Percentiles rank a stretch among this genome's conserved stretches.
phyloP scores from a whole-genome alignment of 331 rosid genomes.

The Malus hybrid region DNA sequence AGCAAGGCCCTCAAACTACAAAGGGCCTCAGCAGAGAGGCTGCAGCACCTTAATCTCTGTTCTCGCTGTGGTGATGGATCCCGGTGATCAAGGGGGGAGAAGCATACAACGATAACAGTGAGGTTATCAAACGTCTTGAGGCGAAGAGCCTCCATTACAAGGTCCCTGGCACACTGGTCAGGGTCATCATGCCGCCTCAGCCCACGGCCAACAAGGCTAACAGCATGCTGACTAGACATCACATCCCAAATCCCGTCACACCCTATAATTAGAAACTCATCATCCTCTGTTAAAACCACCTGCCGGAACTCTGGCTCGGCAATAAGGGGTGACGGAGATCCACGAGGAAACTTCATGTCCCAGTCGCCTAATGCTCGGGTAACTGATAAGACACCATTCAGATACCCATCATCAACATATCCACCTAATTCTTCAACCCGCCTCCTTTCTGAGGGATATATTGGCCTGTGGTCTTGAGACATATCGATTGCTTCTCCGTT shows the following conservation, averaged over 20 bases:
- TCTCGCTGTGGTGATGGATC: constrained; percentile 46
- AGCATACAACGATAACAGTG: constrained; percentile 70
- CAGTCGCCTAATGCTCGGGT: constrained; percentile 92
- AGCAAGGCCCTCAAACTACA: constrained; percentile 77
- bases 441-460: constrained; percentile 52
- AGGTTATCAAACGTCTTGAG: constrained; percentile 73
- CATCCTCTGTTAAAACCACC: constrained; percentile 66
- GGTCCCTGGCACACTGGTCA: constrained; percentile 73
- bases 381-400: constrained; percentile 79
- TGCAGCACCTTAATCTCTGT: constrained; percentile 58
- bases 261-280: constrained; percentile 91
- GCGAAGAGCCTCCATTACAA: constrained; percentile 75
- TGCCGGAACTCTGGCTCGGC: constrained; percentile 85
- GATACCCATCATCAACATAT: constrained; percentile 70
- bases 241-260: constrained; percentile 97
- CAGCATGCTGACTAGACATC: constrained; percentile 88
- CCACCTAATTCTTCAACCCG: constrained; percentile 85
- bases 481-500: constrained; percentile 89
- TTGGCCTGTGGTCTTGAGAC: constrained; percentile 92
- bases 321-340: constrained; percentile 71
- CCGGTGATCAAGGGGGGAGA: constrained; percentile 43
- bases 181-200: constrained; percentile 76
- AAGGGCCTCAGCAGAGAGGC: constrained; percentile 88
- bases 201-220: constrained; percentile 66
- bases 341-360: constrained; percentile 86